These are phyloP conservation scores for Ganoderma resinaceum DNA, from an alignment of 1,284 basidiomycete species.

Conservation along the genomic window DNA sequence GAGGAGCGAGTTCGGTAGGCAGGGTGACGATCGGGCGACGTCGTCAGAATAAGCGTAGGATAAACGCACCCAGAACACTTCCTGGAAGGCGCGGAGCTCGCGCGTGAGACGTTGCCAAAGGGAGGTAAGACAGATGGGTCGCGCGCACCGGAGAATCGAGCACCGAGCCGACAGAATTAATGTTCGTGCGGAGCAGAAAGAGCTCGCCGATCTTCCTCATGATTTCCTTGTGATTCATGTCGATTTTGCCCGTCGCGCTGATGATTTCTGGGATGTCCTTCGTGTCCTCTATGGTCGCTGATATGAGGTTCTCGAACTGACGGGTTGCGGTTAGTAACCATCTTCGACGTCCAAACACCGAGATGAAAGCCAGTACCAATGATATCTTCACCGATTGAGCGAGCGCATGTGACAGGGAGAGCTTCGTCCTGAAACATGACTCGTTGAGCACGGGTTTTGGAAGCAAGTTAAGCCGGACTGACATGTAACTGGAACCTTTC, in stretches of 20 bases:
- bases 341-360: conserved; percentile 1
- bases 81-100: conserved; percentile 51
- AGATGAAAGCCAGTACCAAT: conserved; percentile 55
- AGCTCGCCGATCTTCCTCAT: conserved; percentile 98
- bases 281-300: conserved; percentile 94
- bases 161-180: conserved; percentile 95
- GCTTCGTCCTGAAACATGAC: conserved; percentile 78
- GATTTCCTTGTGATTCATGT: conserved; percentile 90
- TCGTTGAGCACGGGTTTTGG: conserved; percentile 28
- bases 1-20: not conserved
- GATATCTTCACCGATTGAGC: conserved; percentile 98
- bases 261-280: conserved; percentile 96
- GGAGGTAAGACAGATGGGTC: not conserved
- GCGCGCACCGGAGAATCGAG: conserved; percentile 88
- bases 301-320: conserved; percentile 92
- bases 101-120: conserved; percentile 3
- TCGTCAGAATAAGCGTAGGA: conserved; percentile 30
- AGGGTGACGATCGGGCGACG: conserved; percentile 4
- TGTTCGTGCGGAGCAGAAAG: conserved; percentile 93
- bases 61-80: conserved; percentile 86
- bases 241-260: conserved; percentile 94
- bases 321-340: not conserved
- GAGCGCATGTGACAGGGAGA: conserved; percentile 93
- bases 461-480: conserved; percentile 39
- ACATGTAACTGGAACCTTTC: conserved; percentile 96